A percentile compares a stretch with the other conserved stretches of the same genome.
Evolutionary conservation across 2,329 filamentous ascomycete genomes (phyloP).

Genomic region (Cercospora zeina): DNA sequence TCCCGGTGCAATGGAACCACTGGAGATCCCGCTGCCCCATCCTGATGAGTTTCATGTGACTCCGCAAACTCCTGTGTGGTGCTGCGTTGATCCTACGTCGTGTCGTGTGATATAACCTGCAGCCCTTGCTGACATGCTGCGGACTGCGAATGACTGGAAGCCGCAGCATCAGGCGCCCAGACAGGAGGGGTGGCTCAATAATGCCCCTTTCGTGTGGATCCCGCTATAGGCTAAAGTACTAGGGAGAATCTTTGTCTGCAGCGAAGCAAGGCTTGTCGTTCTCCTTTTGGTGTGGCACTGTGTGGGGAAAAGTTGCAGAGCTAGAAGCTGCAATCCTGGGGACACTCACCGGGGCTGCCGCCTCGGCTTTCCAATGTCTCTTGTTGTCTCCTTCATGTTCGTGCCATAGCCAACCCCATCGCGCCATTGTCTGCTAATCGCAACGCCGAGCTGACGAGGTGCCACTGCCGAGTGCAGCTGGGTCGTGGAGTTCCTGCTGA

Average conservation of each 20-base stretch:
- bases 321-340: background rate
- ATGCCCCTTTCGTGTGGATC: background rate
- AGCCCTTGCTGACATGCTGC: background rate
- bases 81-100: background rate
- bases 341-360: background rate
- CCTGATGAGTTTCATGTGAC: conserved; percentile 1
- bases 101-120: background rate
- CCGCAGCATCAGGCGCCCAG: background rate
- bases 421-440: background rate
- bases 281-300: background rate
- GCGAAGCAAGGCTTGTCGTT: background rate
- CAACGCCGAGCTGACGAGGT: background rate
- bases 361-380: background rate
- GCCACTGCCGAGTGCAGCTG: background rate
- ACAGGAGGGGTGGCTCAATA: background rate
- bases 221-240: background rate
- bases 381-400: too few species aligned
- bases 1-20: conserved; percentile 6
- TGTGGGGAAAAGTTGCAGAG: conserved; percentile 4
- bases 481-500: background rate
- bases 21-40: conserved; percentile 8
- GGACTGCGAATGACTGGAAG: background rate
- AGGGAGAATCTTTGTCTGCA: background rate
- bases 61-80: background rate
- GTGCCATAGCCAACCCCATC: background rate